Conservation (phyloP, 331 rosid genomes). For the Prunus yedoensis region DNA sequence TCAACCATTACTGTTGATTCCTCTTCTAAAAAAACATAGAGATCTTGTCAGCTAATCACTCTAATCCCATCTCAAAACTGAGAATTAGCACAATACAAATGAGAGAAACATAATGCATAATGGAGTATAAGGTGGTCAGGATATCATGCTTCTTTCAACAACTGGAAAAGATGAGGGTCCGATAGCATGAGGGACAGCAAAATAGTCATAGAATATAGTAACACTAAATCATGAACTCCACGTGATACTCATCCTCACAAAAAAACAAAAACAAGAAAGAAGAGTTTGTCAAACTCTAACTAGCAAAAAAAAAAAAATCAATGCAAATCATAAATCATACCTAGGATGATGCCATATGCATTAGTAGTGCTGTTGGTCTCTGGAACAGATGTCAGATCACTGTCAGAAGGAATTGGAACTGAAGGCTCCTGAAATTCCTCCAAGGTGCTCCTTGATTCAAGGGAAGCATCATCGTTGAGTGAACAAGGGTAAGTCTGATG, state of each 20-base stretch:
- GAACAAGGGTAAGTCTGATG: slow-evolving; percentile 26
- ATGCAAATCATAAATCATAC: slow-evolving; percentile 35
- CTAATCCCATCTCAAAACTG: slow-evolving; percentile 12
- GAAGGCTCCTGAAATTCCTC: slow-evolving; percentile 47
- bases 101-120: not conserved
- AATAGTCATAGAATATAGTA: not conserved
- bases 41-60: slow-evolving; percentile 26
- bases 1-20: slow-evolving; percentile 68
- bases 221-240: not conserved
- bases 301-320: not conserved
- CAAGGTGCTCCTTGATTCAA: slow-evolving; percentile 32
- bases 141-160: not conserved
- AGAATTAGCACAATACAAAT: slow-evolving; percentile 9
- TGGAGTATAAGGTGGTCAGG: not conserved
- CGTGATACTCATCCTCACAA: not conserved
- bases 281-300: not conserved
- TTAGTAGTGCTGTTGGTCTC: slow-evolving; percentile 41
- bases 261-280: not conserved
- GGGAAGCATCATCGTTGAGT: slow-evolving; percentile 39
- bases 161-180: not conserved
- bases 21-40: slow-evolving; percentile 38
- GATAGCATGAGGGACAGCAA: not conserved
- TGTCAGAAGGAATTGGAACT: slow-evolving; percentile 33
- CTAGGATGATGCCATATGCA: slow-evolving; percentile 43
- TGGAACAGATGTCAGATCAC: slow-evolving; percentile 37